These are phyloP conservation scores for Aureobasidium sp. DNA, from an alignment of 2,329 filamentous ascomycete genomes.

Conservation along the genomic window DNA sequence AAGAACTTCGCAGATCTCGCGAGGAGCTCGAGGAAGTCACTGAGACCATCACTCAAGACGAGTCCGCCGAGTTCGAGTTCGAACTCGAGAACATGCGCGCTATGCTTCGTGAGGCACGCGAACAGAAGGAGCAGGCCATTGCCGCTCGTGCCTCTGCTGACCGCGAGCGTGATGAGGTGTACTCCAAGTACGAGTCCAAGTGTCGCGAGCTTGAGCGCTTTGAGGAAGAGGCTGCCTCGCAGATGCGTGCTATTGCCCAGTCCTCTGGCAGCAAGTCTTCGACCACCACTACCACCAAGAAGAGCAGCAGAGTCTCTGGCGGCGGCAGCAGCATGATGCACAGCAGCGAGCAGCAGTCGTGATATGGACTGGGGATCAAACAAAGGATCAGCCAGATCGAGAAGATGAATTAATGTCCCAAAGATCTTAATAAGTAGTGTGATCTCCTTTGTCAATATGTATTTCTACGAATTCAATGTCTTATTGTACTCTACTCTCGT, in stretches of 20 bases:
- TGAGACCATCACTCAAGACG: slow-evolving; percentile 23
- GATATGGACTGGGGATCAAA: background rate
- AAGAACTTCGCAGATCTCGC: slow-evolving; percentile 22
- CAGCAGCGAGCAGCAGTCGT: background rate
- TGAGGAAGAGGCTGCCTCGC: slow-evolving; percentile 17
- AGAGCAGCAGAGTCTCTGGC: slow-evolving; percentile 6
- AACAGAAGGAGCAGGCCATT: slow-evolving; percentile 27
- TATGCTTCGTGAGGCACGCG: slow-evolving; percentile 24
- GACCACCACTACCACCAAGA: slow-evolving; percentile 8
- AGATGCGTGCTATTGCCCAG: background rate
- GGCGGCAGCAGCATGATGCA: background rate
- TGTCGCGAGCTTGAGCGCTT: slow-evolving; percentile 24
- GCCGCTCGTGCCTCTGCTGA: slow-evolving; percentile 23
- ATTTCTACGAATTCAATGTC: background rate
- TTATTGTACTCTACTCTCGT: background rate
- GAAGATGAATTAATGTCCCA: background rate
- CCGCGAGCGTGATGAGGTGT: slow-evolving; percentile 22
- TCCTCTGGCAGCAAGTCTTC: background rate
- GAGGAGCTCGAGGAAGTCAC: slow-evolving; percentile 24
- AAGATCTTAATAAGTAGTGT: background rate
- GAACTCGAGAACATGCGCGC: slow-evolving; percentile 26
- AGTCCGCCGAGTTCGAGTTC: slow-evolving; percentile 23
- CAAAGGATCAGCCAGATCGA: background rate
- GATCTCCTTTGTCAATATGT: background rate
- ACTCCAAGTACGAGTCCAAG: slow-evolving; percentile 23